These are phyloP conservation scores for Solanum bulbocastanum DNA, from an alignment of 257 asterid species.

Conservation along the genomic window DNA sequence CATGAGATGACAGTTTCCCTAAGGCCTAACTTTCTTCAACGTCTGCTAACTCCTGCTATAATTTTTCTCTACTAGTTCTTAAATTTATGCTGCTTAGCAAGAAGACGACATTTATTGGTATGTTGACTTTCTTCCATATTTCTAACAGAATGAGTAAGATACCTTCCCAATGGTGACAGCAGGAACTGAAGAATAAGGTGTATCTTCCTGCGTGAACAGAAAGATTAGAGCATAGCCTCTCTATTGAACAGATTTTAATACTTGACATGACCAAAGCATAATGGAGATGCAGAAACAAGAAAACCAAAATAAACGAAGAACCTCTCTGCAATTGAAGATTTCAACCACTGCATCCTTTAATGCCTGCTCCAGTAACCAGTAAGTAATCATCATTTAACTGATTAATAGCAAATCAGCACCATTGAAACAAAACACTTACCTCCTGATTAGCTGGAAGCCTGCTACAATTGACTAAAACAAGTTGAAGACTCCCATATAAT, in stretches of 20 bases:
- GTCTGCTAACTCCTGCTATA: background rate
- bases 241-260: background rate
- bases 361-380: slow-evolving; percentile 34
- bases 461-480: slow-evolving; percentile 47
- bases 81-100: background rate
- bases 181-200: slow-evolving; percentile 37
- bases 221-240: background rate
- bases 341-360: slow-evolving; percentile 63
- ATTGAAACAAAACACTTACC: slow-evolving; percentile 25
- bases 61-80: background rate
- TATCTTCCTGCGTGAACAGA: slow-evolving; percentile 19
- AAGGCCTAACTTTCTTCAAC: background rate
- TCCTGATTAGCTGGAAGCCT: slow-evolving; percentile 59
- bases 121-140: background rate
- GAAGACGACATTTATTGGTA: background rate
- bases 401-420: slow-evolving; percentile 6
- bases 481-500: slow-evolving; percentile 73
- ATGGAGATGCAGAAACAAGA: background rate
- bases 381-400: slow-evolving; percentile 6
- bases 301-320: background rate
- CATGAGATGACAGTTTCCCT: background rate
- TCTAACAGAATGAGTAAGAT: slow-evolving; percentile 2
- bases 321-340: slow-evolving; percentile 61
- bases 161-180: slow-evolving; percentile 44
- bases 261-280: background rate